Evolutionary conservation across 441 rosid species (phyloP).

Genomic region (Codiaeum variegatum): DNA sequence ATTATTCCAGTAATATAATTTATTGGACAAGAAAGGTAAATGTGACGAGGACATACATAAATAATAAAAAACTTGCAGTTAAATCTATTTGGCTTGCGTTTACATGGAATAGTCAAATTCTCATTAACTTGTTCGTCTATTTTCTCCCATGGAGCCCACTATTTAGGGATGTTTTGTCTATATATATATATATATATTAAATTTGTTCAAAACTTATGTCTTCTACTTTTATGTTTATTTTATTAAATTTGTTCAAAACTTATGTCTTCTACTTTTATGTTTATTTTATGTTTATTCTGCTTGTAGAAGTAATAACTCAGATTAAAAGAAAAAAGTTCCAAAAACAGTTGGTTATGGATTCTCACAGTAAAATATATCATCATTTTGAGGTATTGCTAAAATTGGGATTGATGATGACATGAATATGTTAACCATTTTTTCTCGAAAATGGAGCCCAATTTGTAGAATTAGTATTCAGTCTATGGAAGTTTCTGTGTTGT

Average conservation of each 20-base stretch:
- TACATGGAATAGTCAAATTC: constrained; percentile 23
- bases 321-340: background rate
- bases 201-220: too few species aligned
- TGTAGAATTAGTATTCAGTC: background rate
- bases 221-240: too few species aligned
- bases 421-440: background rate
- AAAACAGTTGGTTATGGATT: background rate
- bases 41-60: background rate
- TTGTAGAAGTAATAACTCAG: background rate
- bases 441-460: background rate
- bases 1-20: too few species aligned
- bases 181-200: background rate
- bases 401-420: background rate
- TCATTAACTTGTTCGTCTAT: background rate
- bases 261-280: too few species aligned
- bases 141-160: constrained; percentile 30
- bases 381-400: background rate
- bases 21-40: too few species aligned
- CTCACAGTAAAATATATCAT: background rate
- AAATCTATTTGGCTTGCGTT: constrained; percentile 13
- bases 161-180: background rate
- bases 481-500: too few species aligned
- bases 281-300: too few species aligned
- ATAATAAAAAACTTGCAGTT: background rate
- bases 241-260: too few species aligned